These are phyloP conservation scores for Cryphonectria radicalis DNA, from an alignment of 2,329 filamentous ascomycete genomes.

Conservation along the genomic window DNA sequence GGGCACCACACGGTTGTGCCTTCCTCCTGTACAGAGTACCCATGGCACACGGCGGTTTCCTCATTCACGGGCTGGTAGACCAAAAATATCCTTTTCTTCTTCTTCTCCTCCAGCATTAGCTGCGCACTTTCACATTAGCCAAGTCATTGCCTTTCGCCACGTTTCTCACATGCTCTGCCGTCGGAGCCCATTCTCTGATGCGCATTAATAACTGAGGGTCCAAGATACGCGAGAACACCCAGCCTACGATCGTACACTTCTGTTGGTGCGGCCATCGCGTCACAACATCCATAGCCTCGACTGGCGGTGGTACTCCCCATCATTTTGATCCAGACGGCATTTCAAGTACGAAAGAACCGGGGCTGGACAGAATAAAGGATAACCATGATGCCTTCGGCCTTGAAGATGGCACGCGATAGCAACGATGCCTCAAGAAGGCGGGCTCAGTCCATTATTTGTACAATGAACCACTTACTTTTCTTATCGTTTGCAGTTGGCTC, in stretches of 20 bases:
- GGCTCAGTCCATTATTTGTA: slow-evolving; percentile 23
- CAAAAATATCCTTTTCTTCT: not conserved
- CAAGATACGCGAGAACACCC: slow-evolving; percentile 7
- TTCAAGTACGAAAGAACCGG: not conserved
- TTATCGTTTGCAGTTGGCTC: not conserved
- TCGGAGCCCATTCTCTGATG: not conserved
- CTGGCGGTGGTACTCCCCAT: slow-evolving; percentile 3
- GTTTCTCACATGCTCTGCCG: not conserved
- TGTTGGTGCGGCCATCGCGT: not conserved
- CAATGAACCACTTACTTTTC: not conserved
- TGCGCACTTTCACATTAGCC: not conserved
- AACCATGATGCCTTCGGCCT: slow-evolving; percentile 16
- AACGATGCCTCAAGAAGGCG: slow-evolving; percentile 14
- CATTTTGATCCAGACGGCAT: not conserved
- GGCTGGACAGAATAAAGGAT: not conserved
- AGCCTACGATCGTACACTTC: not conserved
- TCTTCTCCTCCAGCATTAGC: not conserved
- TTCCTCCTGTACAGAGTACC: slow-evolving; percentile 11
- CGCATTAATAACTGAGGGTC: not conserved
- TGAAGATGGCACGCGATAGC: slow-evolving; percentile 10
- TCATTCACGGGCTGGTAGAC: slow-evolving; percentile 13
- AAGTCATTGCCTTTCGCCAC: not conserved
- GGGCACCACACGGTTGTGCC: slow-evolving; percentile 11
- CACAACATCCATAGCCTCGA: slow-evolving; percentile 7
- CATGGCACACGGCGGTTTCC: slow-evolving; percentile 4